Percentiles rank a stretch among this genome's conserved stretches.
phyloP scores from a whole-genome alignment of 306 rosid species.

The Prunus mume region DNA sequence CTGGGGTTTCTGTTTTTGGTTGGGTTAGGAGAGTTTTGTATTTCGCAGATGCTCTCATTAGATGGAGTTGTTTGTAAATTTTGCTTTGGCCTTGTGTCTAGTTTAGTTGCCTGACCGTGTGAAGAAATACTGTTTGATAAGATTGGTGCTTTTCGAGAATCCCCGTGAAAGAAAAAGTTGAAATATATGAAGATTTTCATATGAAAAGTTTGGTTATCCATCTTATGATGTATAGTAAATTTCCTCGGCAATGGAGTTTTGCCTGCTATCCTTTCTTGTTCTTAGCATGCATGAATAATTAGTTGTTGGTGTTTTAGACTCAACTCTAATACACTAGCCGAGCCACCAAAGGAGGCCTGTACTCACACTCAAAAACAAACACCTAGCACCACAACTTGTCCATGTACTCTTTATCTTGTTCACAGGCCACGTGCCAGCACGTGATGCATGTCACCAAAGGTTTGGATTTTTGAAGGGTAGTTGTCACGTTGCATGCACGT shows the following conservation, averaged over 20 bases:
- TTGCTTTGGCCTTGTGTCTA: slow-evolving; percentile 23
- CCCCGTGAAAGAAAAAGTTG: neutral
- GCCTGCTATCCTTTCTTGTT: no score
- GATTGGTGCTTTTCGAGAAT: neutral
- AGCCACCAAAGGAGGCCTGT: no score
- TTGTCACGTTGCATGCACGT: slow-evolving; percentile 26
- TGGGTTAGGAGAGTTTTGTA: slow-evolving; percentile 25
- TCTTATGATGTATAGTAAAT: neutral
- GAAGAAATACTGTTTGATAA: slow-evolving; percentile 7
- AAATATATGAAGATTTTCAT: slow-evolving; percentile 12
- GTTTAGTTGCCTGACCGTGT: slow-evolving; percentile 21
- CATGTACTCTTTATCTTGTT: neutral
- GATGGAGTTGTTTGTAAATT: slow-evolving; percentile 27
- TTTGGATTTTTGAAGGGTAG: neutral
- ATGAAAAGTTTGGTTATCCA: neutral
- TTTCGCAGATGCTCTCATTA: slow-evolving; percentile 19
- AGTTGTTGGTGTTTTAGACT: no score
- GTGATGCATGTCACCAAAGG: slow-evolving; percentile 2
- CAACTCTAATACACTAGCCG: no score
- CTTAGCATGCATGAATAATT: no score
- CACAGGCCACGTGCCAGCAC: slow-evolving; percentile 1
- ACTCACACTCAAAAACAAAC: neutral
- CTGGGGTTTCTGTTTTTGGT: slow-evolving; percentile 26
- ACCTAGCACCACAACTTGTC: neutral
- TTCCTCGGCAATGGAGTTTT: neutral